Evolutionary conservation across 148 eudicot genomes (phyloP).

Genomic region (Rhododendron ferrugineum): DNA sequence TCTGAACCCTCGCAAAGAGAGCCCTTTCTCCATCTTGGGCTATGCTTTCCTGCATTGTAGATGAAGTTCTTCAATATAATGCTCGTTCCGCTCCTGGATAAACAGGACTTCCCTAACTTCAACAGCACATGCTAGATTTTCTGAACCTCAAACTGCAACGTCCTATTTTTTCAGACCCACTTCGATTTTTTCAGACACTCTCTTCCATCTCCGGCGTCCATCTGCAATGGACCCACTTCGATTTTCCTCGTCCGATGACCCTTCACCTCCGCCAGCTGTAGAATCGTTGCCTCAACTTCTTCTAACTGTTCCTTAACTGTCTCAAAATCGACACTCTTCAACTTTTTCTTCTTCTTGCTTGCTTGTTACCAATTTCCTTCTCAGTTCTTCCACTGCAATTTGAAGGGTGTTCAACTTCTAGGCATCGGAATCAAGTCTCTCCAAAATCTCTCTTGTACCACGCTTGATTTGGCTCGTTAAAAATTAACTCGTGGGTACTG

Average conservation of each 20-base stretch:
- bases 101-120: slow-evolving; percentile 35
- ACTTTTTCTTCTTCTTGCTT: slow-evolving; percentile 39
- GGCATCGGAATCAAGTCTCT: slow-evolving; percentile 59
- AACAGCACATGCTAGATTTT: slow-evolving; percentile 19
- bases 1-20: no score
- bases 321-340: slow-evolving; percentile 40
- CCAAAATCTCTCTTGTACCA: slow-evolving; percentile 37
- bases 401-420: slow-evolving; percentile 47
- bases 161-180: no score
- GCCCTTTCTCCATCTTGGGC: no score
- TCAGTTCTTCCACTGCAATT: background rate
- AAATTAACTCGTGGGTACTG: slow-evolving; percentile 23
- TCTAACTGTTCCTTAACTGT: slow-evolving; percentile 53
- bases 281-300: slow-evolving; percentile 50
- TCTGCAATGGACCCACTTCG: no score
- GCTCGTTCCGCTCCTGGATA: slow-evolving; percentile 26
- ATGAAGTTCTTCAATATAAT: background rate
- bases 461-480: slow-evolving; percentile 22
- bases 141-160: no score
- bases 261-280: slow-evolving; percentile 22
- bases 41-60: no score
- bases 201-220: no score
- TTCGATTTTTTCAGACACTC: no score
- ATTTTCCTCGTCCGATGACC: no score
- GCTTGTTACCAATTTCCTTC: slow-evolving; percentile 34